Evolutionary conservation across 1,139 yeast genomes (phyloP), one percentile per base, ranked within the genome.

Genomic region (Magnusiomyces ingens): DNA sequence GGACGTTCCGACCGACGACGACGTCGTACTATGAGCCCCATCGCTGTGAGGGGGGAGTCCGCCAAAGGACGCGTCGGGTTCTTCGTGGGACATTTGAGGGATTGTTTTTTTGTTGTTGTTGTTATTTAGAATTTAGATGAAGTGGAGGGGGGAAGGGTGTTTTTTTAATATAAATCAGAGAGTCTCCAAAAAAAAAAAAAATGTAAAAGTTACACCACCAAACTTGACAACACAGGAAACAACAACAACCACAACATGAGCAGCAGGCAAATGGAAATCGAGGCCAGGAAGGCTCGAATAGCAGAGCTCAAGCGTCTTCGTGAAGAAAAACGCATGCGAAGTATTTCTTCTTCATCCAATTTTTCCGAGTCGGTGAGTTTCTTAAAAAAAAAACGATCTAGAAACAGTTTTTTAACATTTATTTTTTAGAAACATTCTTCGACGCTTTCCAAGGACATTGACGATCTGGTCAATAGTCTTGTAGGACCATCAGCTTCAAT

Each of bases 281-380:
- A 76, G 59, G 76, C 75, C 59, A 78, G 75, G 57, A 67, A 70
- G 57, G 78, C 71, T 51, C 70, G 71, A 50, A 68, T 78, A 43
- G 78, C 75, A 44, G 78, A 74, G 59, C 68, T 78, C 36, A 67
- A 74, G 50, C 64, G 71, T 15, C 66, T 64, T 57, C 66, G 75
- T 17, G 70, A 66, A 48, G 61, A 58, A 32, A 56, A 62, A 41
- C 57, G 64, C 50, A 29, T 51, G 49, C 52, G 54, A 43, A 44
- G 51, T 40, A 35, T n/a, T 19, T 36, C 36, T 40, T 40, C 38
- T 43, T 41, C 38, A 26, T 17, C 48, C 29, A 42, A 37, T 36
- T 15, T 35, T 37, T 10, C 18, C 13, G 18, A 18, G 13, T n/a
- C 40, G 40, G 40, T 36, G 11, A 13, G 40, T 32, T 6, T 41